Conservation (phyloP, 2,329 filamentous ascomycete species). For the Didymella pinodella region DNA sequence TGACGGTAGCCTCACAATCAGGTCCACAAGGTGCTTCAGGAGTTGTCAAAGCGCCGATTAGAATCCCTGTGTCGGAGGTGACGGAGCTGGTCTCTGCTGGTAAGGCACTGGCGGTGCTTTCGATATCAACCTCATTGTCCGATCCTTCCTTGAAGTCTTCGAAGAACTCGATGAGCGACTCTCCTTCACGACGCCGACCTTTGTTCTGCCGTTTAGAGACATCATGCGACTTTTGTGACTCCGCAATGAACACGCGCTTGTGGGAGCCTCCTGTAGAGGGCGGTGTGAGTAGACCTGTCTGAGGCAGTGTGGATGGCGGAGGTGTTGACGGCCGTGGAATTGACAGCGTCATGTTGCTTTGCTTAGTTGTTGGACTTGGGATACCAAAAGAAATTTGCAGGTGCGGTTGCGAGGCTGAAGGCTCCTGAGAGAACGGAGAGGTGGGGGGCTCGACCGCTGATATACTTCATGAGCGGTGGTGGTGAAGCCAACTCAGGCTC, state of each 20-base stretch:
- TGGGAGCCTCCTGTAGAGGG: slow-evolving; percentile 24
- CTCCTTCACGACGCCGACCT: background rate
- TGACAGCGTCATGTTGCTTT: slow-evolving; percentile 7
- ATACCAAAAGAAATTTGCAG: background rate
- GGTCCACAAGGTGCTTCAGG: too few species aligned
- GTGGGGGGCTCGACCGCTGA: background rate
- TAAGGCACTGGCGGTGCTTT: background rate
- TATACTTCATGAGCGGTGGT: background rate
- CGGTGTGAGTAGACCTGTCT: too few species aligned
- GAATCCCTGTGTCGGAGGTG: background rate
- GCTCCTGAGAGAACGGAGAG: background rate
- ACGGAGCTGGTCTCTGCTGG: background rate
- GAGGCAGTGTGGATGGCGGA: slow-evolving; percentile 8
- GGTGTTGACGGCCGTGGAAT: slow-evolving; percentile 21
- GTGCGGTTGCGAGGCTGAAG: too few species aligned
- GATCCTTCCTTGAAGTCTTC: background rate
- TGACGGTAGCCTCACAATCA: too few species aligned
- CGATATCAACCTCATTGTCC: background rate
- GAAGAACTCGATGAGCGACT: background rate
- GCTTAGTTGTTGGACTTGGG: background rate
- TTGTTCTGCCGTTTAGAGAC: background rate
- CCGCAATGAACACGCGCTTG: slow-evolving; percentile 14
- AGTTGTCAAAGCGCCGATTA: background rate
- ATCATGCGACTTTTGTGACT: background rate
- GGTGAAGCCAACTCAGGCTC: slow-evolving; percentile 4